Evolutionary conservation across 768 basidiomycete genomes (phyloP).

Genomic region (Boletus tomentosulus): DNA sequence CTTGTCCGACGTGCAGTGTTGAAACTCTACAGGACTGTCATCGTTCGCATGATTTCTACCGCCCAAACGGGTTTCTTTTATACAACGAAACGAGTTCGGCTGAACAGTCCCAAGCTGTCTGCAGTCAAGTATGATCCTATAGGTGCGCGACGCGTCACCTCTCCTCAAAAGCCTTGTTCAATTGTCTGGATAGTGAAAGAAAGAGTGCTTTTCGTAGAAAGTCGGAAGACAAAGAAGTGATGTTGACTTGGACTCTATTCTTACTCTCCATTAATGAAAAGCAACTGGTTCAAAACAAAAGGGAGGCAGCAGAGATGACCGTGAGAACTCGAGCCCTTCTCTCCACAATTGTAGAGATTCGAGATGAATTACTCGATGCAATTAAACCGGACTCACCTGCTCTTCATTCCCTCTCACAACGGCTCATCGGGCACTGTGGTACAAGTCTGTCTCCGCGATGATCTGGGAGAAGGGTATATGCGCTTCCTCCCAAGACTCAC

Average conservation of each 20-base stretch:
- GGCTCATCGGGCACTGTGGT: conserved; percentile 19
- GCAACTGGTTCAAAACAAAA: background rate
- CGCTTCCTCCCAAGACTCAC: background rate
- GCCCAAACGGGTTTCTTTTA: conserved; percentile 93
- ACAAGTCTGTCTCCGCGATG: conserved; percentile 20
- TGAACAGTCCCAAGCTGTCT: conserved; percentile 67
- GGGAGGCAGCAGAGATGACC: background rate
- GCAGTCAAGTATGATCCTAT: conserved; percentile 91
- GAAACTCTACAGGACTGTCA: conserved; percentile 55
- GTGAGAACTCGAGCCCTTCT: background rate
- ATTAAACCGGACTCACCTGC: conserved; percentile 22
- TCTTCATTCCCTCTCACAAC: conserved; percentile 18
- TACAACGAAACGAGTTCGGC: conserved; percentile 70
- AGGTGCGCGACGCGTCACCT: conserved; percentile 45
- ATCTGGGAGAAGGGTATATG: conserved; percentile 18
- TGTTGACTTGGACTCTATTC: background rate
- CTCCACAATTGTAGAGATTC: background rate
- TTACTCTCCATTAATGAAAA: too few species aligned
- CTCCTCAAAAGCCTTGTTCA: background rate
- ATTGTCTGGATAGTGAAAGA: conserved; percentile 47
- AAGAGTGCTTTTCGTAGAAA: conserved; percentile 76
- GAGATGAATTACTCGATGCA: conserved; percentile 11
- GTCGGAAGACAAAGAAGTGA: conserved; percentile 67
- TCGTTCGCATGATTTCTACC: conserved; percentile 85
- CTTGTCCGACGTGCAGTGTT: background rate